Evolutionary conservation across 306 rosid species (phyloP).

Genomic region (Glycyrrhiza uralensis): DNA sequence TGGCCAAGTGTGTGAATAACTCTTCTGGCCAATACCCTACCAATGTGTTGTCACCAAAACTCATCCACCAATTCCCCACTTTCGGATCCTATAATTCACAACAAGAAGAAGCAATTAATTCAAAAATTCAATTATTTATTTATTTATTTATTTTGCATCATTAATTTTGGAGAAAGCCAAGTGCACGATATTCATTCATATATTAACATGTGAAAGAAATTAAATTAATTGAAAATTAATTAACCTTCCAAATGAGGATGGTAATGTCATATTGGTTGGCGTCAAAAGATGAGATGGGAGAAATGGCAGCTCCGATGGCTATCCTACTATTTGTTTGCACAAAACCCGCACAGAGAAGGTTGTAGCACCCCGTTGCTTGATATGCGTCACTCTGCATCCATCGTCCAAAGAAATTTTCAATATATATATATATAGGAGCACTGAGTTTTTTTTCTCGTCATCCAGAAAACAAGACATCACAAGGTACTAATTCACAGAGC

Average conservation of each 20-base stretch:
- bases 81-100: slow-evolving; percentile 94
- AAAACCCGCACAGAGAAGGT: slow-evolving; percentile 87
- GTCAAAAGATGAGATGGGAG: slow-evolving; percentile 68
- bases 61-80: slow-evolving; percentile 98
- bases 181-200: background rate
- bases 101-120: no score
- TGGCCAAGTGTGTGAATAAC: slow-evolving; percentile 78
- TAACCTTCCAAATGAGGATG: slow-evolving; percentile 92
- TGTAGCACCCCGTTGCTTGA: slow-evolving; percentile 92
- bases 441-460: no score
- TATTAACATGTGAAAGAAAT: background rate
- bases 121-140: no score
- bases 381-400: slow-evolving; percentile 70
- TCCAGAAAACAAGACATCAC: no score
- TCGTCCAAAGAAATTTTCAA: no score
- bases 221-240: background rate
- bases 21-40: slow-evolving; percentile 96
- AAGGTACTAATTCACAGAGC: no score
- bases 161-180: background rate
- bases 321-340: slow-evolving; percentile 73
- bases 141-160: no score
- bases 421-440: no score
- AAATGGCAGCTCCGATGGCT: slow-evolving; percentile 96
- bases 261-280: slow-evolving; percentile 69
- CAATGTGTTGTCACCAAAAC: slow-evolving; percentile 64